Evolutionary conservation across 1,284 basidiomycete genomes (phyloP).

Genomic region (Sanguinoderma infundibulare): DNA sequence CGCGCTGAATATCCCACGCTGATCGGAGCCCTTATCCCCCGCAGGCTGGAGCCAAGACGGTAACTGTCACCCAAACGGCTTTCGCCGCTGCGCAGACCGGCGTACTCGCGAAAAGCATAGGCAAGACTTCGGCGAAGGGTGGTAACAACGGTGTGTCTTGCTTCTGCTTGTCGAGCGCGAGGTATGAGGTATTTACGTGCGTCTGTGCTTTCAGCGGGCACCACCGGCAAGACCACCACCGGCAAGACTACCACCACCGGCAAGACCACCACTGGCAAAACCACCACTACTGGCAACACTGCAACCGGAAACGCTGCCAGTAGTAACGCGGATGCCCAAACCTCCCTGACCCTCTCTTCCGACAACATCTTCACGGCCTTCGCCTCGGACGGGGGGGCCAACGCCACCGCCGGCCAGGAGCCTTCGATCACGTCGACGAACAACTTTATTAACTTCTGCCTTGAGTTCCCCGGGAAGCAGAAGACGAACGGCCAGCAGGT

Average conservation of each 20-base stretch:
- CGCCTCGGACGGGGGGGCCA: slow-evolving; percentile 50
- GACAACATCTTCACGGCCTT: slow-evolving; percentile 55
- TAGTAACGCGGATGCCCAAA: slow-evolving; percentile 28
- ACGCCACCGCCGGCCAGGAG: slow-evolving; percentile 54
- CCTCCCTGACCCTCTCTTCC: slow-evolving; percentile 51
- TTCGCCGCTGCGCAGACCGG: slow-evolving; percentile 21
- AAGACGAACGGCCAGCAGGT: slow-evolving; percentile 67
- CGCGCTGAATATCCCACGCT: slow-evolving; percentile 13
- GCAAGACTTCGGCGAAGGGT: neutral
- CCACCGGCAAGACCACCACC: slow-evolving; percentile 19
- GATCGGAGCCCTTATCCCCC: neutral
- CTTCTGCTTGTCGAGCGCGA: neutral
- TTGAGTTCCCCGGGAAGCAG: slow-evolving; percentile 52
- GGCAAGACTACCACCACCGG: neutral
- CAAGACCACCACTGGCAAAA: neutral
- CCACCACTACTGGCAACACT: neutral
- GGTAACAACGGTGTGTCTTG: neutral
- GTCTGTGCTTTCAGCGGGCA: neutral
- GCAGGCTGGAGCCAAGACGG: slow-evolving; percentile 19
- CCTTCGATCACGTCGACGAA: slow-evolving; percentile 65
- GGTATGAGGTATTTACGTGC: neutral
- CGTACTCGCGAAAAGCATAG: slow-evolving; percentile 17
- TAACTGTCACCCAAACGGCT: slow-evolving; percentile 28
- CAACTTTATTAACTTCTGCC: slow-evolving; percentile 78
- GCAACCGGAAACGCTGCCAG: slow-evolving; percentile 16